Percentiles rank a stretch among this genome's conserved stretches.
These are phyloP conservation scores for Botryotinia narcissicola DNA, from an alignment of 2,329 filamentous ascomycete species.

Conservation along the genomic window DNA sequence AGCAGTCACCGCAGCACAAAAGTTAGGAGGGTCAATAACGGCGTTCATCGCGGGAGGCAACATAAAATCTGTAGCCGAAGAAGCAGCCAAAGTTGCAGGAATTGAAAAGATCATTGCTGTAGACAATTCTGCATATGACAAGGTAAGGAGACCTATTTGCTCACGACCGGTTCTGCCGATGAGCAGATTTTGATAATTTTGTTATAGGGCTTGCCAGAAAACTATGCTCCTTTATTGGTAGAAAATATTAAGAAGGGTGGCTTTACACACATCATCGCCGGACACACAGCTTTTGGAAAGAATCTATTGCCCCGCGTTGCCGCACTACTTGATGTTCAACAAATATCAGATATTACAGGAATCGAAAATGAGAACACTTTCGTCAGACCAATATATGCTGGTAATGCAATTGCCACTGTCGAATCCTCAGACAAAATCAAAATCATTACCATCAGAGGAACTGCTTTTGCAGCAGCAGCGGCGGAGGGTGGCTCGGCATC, in stretches of 20 bases:
- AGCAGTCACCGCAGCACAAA: slow-evolving; percentile 80
- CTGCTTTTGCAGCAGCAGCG: slow-evolving; percentile 78
- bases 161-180: not conserved
- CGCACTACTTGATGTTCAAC: slow-evolving; percentile 86
- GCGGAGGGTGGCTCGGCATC: slow-evolving; percentile 70
- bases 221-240: slow-evolving; percentile 85
- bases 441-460: slow-evolving; percentile 88
- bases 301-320: slow-evolving; percentile 88
- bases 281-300: slow-evolving; percentile 96
- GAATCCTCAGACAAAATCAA: slow-evolving; percentile 85
- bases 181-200: slow-evolving; percentile 1
- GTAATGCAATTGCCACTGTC: slow-evolving; percentile 94
- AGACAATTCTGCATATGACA: slow-evolving; percentile 88
- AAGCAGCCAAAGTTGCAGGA: slow-evolving; percentile 85
- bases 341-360: slow-evolving; percentile 85
- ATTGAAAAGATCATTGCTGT: slow-evolving; percentile 89
- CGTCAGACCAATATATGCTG: slow-evolving; percentile 93
- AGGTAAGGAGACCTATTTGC: slow-evolving; percentile 50
- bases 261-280: slow-evolving; percentile 87
- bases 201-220: slow-evolving; percentile 79
- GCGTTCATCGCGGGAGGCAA: slow-evolving; percentile 82
- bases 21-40: slow-evolving; percentile 80
- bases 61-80: slow-evolving; percentile 71
- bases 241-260: slow-evolving; percentile 97
- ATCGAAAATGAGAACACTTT: slow-evolving; percentile 93